Evolutionary conservation across 2,329 filamentous ascomycete species (phyloP), one percentile per base, ranked within the genome.

Genomic region (Daldinia eschscholtzii): DNA sequence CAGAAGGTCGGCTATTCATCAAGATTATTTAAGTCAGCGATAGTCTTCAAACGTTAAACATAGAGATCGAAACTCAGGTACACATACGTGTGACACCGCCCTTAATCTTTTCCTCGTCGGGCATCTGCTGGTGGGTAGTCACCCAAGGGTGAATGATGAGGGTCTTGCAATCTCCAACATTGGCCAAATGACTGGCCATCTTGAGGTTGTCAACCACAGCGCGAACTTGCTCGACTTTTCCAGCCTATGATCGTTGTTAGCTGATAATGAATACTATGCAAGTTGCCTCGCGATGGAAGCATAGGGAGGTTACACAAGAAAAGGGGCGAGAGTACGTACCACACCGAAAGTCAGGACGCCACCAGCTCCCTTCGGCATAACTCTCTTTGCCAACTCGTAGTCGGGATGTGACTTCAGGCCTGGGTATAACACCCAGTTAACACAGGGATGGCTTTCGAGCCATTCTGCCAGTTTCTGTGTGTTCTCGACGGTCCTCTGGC

Each of bases 341-440:
- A 93, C 88, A 63, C 91, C 91, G 72, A 93, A 91, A 0, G 89
- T 91, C 60, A 93, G 77, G 6, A 93, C 91, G 69, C 91, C 90
- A 37, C 91, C 91, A 65, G 88, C 91, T 3, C 91, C 91, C 62
- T 88, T 83, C n/a, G 84, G 83, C 9, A 93, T 83, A 73, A 92
- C 91, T 79, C 90, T 91, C 82, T 91, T 89, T 2, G 91, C 89
- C 2, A 88, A 79, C 72, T 86, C 82, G 75, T 93, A 89, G 69
- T 86, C 88, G 2, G 84, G 82, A 76, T 93, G 91, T 74, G 83
- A 88, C 77, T 88, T 85, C 1, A 93, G 81, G 20, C 91, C 91
- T 0, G 89, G 90, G 75, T 93, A 93, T 52, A 88, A 88, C 6
- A 93, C 91, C 91, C 91, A 93, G 64, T 84, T 85, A 20, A 93